A percentile compares a stretch with the other conserved stretches of the same genome.
Conservation (phyloP, 2,329 filamentous ascomycete species). For the Lecanicillium sp. region DNA sequence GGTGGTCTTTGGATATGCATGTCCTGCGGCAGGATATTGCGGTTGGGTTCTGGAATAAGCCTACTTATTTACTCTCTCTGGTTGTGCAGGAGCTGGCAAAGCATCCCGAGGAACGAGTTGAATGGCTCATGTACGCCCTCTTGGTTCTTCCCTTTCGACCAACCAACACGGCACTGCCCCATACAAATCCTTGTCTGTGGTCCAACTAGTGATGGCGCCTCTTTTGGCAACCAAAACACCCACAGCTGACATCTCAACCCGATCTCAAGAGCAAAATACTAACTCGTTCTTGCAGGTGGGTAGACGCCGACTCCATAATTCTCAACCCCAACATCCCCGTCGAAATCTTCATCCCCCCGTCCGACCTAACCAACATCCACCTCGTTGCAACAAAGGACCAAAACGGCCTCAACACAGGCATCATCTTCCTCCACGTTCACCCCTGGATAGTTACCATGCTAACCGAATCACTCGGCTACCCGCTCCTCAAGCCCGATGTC, state of each 20-base stretch:
- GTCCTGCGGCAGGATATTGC: conserved; percentile 1
- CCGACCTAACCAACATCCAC: neutral
- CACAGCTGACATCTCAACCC: too few relatives aligned
- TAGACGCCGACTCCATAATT: too few relatives aligned
- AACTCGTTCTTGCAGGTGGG: too few relatives aligned
- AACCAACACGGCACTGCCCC: too few relatives aligned
- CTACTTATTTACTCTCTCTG: conserved; percentile 1
- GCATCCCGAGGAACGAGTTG: neutral
- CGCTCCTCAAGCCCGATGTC: neutral
- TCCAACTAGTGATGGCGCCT: too few relatives aligned
- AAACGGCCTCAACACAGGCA: neutral
- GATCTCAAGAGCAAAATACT: too few relatives aligned
- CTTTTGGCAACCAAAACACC: too few relatives aligned
- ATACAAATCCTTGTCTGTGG: too few relatives aligned
- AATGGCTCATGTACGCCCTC: neutral
- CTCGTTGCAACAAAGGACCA: neutral
- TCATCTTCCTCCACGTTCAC: neutral
- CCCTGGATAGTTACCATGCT: conserved; percentile 1
- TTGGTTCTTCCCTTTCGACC: too few relatives aligned
- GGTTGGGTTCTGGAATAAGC: conserved; percentile 2
- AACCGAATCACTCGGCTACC: neutral
- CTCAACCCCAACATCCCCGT: too few relatives aligned
- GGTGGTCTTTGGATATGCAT: neutral
- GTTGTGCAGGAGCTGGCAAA: conserved; percentile 4
- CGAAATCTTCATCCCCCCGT: neutral